A percentile compares a stretch with the other conserved stretches of the same genome.
phyloP scores from a whole-genome alignment of 176 grass and related monocot species.

The Triticum timopheevii region DNA sequence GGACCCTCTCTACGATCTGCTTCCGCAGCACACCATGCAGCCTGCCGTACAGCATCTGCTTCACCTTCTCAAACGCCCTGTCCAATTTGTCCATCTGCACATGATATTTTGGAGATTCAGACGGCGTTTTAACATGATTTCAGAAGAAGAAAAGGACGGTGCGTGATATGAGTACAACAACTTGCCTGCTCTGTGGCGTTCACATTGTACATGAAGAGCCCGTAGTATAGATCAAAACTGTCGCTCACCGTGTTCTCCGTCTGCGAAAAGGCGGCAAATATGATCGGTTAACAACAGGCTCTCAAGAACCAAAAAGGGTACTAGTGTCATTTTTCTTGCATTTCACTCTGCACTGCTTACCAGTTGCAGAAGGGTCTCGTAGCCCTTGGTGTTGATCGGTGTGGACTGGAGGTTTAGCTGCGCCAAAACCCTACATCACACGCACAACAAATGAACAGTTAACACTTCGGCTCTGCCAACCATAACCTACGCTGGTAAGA shows the following conservation, averaged over 20 bases:
- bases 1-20: constrained; percentile 61
- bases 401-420: constrained; percentile 57
- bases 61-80: constrained; percentile 61
- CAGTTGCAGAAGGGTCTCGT: constrained; percentile 61
- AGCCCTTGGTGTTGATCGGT: constrained; percentile 77
- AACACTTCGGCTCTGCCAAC: not conserved
- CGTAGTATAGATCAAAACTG: constrained; percentile 69
- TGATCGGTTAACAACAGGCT: not conserved
- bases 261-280: constrained; percentile 21
- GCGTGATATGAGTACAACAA: not conserved
- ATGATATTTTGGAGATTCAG: not conserved
- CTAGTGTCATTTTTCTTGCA: not conserved
- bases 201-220: constrained; percentile 81
- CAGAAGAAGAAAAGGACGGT: not conserved
- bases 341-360: constrained; percentile 36
- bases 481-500: not conserved
- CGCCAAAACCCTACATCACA: constrained; percentile 51
- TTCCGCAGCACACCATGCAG: constrained; percentile 59
- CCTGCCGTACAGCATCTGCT: constrained; percentile 49
- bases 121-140: not conserved
- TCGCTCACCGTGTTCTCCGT: constrained; percentile 57
- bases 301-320: not conserved
- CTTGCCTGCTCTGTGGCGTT: constrained; percentile 76
- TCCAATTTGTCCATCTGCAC: constrained; percentile 54
- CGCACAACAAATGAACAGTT: not conserved